Evolutionary conservation across 1,139 yeast species (phyloP), one percentile per base, ranked within the genome.

Genomic region (Candida sanyaensis): DNA sequence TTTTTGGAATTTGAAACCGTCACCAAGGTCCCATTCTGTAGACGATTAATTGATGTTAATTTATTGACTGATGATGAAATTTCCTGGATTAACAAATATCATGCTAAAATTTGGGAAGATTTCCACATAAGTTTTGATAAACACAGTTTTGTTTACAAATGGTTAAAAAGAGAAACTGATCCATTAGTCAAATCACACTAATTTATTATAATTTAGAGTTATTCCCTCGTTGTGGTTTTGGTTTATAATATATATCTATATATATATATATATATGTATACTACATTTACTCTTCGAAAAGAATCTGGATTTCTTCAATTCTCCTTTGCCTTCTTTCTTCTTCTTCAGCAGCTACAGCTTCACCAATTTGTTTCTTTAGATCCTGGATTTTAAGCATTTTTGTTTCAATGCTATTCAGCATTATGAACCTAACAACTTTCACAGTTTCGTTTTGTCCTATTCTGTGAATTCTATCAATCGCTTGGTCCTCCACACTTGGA

Each of bases 401-500:
- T 50, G 86, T 95, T 63, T 93, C 99, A n/a, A 93, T 88, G 48
- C 93, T 83, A 46, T 85, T 83, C 56, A 85, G 85, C 67, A 91
- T 83, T 40, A 93, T 89, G 59, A 92, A 91, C 51, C 98, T 69
- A 1, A 82, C 73, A 13, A 93, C 93, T 52, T 80, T 82, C 21
- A 93, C 98, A 36, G 78, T 77, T 33, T 77, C 80, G 12, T 71
- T 72, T 63, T 93, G 98, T 0, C 98, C 98, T 64, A 93, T 88
- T 55, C 98, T 77, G 62, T 93, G 98, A 27, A 93, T 80, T 59
- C 98, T 80, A 66, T 93, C 98, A 55, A 93, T 90, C 0, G 98
- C 98, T 65, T 93, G 98, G 40, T 89, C 90, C 61, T 93, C 98
- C 38, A 89, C 83, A 48, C 96, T 90, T 40, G 90, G 96, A 26